These are phyloP conservation scores for Suillus americanus DNA, from an alignment of 768 basidiomycete genomes.

Conservation along the genomic window DNA sequence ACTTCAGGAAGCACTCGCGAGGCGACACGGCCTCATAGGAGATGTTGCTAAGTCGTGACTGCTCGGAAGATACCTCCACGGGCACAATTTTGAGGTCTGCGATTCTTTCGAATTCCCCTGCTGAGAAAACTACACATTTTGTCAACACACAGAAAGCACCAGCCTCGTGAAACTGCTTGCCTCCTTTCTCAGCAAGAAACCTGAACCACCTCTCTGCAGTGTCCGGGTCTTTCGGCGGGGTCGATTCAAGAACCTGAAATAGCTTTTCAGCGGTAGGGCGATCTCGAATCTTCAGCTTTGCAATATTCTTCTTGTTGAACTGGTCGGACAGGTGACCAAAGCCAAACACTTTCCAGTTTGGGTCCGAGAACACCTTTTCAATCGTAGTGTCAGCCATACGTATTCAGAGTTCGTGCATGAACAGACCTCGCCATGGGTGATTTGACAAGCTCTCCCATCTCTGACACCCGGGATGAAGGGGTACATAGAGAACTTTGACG, in stretches of 20 bases:
- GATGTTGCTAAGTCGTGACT: not conserved
- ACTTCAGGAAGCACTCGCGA: conserved; percentile 61
- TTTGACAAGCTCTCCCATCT: not conserved
- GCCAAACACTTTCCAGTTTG: conserved; percentile 66
- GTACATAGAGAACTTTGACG: conserved; percentile 47
- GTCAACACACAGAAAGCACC: not conserved
- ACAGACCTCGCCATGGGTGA: not conserved
- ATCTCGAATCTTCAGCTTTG: conserved; percentile 61
- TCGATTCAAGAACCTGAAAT: conserved; percentile 50
- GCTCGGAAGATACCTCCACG: conserved; percentile 15
- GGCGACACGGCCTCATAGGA: conserved; percentile 39
- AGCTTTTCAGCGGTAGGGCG: conserved; percentile 62
- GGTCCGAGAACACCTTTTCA: conserved; percentile 61
- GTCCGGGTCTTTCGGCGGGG: conserved; percentile 48
- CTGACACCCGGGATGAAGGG: conserved; percentile 71
- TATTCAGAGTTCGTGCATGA: too few species aligned
- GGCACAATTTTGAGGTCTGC: conserved; percentile 66
- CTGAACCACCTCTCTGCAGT: conserved; percentile 63
- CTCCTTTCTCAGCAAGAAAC: conserved; percentile 55
- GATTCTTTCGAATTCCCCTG: conserved; percentile 50
- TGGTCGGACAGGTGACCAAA: conserved; percentile 58
- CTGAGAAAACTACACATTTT: conserved; percentile 48
- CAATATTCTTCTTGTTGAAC: conserved; percentile 44
- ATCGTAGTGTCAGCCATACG: not conserved
- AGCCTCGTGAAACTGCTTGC: conserved; percentile 26